These are phyloP conservation scores for Phialophora tarda DNA, from an alignment of 2,329 filamentous ascomycete genomes.

Conservation along the genomic window DNA sequence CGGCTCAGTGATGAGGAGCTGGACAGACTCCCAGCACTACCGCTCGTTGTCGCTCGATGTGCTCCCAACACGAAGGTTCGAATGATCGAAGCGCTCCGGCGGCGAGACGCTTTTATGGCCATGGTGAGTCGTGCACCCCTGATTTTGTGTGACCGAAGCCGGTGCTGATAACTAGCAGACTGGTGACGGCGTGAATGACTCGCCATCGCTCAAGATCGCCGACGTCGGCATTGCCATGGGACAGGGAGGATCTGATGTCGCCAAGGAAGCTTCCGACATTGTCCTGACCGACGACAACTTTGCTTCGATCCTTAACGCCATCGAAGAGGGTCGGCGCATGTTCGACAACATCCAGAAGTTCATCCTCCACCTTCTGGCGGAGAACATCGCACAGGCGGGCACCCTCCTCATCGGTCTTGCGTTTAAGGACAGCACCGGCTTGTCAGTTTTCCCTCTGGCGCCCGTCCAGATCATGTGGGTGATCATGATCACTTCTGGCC, in stretches of 20 bases:
- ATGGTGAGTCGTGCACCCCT: constrained; percentile 56
- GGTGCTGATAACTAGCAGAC: constrained; percentile 51
- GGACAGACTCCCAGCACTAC: constrained; percentile 58
- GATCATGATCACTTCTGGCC: constrained; percentile 87
- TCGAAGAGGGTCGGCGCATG: constrained; percentile 82
- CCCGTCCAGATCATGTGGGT: constrained; percentile 92
- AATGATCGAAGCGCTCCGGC: constrained; percentile 72
- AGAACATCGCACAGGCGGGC: constrained; percentile 84
- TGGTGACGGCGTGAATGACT: constrained; percentile 87
- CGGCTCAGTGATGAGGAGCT: constrained; percentile 72
- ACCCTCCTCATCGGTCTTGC: constrained; percentile 79
- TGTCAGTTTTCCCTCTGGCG: constrained; percentile 84
- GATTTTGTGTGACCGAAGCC: neutral
- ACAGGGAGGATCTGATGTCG: constrained; percentile 77
- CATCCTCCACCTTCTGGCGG: constrained; percentile 76
- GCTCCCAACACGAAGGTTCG: constrained; percentile 73
- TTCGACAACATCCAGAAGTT: constrained; percentile 93
- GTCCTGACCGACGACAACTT: constrained; percentile 83
- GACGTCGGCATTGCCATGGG: constrained; percentile 93
- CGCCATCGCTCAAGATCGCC: constrained; percentile 77
- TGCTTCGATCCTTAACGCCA: constrained; percentile 81
- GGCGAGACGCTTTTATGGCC: constrained; percentile 73
- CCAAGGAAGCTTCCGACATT: constrained; percentile 71
- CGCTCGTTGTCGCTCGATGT: constrained; percentile 64
- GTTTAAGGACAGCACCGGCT: constrained; percentile 72